A percentile compares a stretch with the other conserved stretches of the same genome.
phyloP scores from a whole-genome alignment of 345 rosid species.

The Dipteronia dyeriana region DNA sequence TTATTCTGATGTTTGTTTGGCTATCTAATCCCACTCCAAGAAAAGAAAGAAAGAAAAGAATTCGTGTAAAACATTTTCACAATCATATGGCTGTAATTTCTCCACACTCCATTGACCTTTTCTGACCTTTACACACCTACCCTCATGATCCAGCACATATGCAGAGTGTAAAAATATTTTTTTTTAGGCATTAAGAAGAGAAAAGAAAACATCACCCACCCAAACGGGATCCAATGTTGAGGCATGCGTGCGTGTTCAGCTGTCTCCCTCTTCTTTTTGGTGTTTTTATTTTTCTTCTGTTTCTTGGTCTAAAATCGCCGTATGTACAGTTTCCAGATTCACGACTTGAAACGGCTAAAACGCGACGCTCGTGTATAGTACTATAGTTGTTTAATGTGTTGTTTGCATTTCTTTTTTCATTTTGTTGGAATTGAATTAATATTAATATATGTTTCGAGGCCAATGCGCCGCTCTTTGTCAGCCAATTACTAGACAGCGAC shows the following conservation, averaged over 20 bases:
- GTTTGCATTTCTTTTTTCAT: not conserved
- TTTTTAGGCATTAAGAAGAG: not conserved
- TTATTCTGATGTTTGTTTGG: no score
- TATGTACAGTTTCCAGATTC: not conserved
- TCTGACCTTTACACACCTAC: not conserved
- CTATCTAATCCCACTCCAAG: no score
- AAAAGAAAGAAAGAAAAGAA: not conserved
- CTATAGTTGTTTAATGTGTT: not conserved
- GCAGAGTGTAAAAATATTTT: not conserved
- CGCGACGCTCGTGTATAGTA: not conserved
- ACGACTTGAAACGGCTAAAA: conserved; percentile 15
- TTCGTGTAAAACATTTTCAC: not conserved
- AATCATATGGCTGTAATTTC: not conserved
- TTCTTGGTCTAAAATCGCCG: conserved; percentile 3
- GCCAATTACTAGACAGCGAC: conserved; percentile 18
- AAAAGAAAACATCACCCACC: not conserved
- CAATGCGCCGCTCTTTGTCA: conserved; percentile 39
- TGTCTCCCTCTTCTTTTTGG: not conserved
- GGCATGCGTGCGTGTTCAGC: conserved; percentile 19
- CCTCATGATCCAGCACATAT: not conserved
- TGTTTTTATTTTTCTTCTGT: not conserved
- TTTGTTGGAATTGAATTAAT: not conserved
- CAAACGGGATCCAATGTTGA: conserved; percentile 31
- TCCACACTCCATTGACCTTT: not conserved
- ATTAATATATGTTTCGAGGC: conserved; percentile 1